Percentiles rank a stretch among this genome's conserved stretches.
Evolutionary conservation across 257 asterid genomes (phyloP).

Genomic region (Parsonsia alboflavescens): DNA sequence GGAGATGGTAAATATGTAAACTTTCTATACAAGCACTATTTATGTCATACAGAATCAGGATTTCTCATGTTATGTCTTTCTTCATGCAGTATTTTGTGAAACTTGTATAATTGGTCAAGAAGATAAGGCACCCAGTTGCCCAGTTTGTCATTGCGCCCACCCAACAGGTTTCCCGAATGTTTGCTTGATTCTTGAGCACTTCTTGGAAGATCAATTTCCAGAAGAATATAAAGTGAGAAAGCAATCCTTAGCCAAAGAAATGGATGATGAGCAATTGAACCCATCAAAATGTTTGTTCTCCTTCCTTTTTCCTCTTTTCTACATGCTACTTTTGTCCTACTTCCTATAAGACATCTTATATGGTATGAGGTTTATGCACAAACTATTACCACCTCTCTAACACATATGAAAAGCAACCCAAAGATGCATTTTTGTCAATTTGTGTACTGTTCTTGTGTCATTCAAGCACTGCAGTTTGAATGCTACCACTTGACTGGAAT

Average conservation of each 20-base stretch:
- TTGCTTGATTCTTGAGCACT: conserved; percentile 62
- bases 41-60: background rate
- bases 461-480: background rate
- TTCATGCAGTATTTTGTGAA: conserved; percentile 57
- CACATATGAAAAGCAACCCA: background rate
- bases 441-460: background rate
- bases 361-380: background rate
- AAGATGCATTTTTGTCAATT: background rate
- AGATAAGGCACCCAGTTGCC: conserved; percentile 45
- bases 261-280: conserved; percentile 22
- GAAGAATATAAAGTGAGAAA: conserved; percentile 45
- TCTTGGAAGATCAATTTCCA: conserved; percentile 48
- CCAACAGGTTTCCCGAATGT: conserved; percentile 56
- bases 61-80: conserved; percentile 22
- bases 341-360: background rate
- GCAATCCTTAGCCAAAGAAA: conserved; percentile 19
- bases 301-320: conserved; percentile 13
- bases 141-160: conserved; percentile 52
- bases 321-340: background rate
- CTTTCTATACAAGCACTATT: background rate
- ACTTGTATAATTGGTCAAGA: conserved; percentile 38
- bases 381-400: background rate
- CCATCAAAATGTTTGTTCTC: conserved; percentile 36
- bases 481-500: background rate
- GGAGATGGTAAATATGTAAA: conserved; percentile 52